Evolutionary conservation across 352 stramenopile genomes (phyloP).

Genomic region (Thraustochytrium sp.): DNA sequence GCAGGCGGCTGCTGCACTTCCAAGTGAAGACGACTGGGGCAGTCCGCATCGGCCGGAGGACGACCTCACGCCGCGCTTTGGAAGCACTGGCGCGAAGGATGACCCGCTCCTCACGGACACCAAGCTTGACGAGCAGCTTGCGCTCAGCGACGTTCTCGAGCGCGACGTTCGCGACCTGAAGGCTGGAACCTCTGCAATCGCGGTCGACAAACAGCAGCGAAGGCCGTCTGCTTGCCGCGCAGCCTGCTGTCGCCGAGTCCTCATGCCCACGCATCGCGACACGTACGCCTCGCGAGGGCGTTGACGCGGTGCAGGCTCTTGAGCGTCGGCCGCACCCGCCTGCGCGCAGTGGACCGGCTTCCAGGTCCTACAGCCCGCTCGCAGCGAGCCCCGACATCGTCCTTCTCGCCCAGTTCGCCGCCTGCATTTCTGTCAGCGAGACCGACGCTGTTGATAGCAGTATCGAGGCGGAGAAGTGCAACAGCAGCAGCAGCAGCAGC

Average conservation of each 20-base stretch:
- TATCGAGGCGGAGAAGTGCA: background rate
- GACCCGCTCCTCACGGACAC: background rate
- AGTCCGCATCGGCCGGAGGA: background rate
- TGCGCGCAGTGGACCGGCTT: background rate
- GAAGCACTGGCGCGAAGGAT: background rate
- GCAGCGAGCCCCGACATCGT: too few relatives aligned
- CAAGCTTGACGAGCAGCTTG: slow-evolving; percentile 14
- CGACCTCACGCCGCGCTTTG: slow-evolving; percentile 18
- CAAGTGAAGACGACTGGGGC: background rate
- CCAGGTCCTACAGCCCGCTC: too few relatives aligned
- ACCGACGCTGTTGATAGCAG: background rate
- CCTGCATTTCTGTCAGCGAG: background rate
- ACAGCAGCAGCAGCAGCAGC: background rate
- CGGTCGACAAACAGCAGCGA: background rate
- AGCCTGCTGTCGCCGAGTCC: too few relatives aligned
- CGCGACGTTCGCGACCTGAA: background rate
- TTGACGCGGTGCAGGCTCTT: background rate
- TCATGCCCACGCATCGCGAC: background rate
- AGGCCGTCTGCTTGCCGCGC: too few relatives aligned
- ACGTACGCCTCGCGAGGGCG: background rate
- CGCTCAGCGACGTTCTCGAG: background rate
- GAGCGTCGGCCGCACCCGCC: background rate
- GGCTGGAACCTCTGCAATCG: too few relatives aligned
- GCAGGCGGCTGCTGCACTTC: background rate
- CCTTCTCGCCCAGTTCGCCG: too few relatives aligned